Evolutionary conservation across 108 stramenopile genomes (phyloP), one percentile per base, ranked within the genome.

Genomic region (Conticribra guillardii): DNA sequence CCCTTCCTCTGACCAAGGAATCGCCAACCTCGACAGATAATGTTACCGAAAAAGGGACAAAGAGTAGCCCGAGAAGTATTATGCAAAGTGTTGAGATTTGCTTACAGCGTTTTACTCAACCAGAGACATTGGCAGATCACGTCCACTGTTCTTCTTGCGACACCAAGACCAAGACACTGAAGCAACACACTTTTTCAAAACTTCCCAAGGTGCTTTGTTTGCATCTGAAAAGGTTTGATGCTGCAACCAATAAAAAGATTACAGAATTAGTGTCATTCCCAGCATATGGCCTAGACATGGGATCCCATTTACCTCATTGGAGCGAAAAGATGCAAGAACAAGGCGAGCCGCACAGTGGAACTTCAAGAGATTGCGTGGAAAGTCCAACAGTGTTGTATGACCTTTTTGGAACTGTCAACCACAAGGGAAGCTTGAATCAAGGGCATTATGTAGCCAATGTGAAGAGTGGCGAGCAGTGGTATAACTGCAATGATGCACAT

Each of bases 161-260:
- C 0, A 79, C 64, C 37, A 89, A 87, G 48, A 87, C 84, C 0
- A 49, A 54, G 15, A 84, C 86, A 21, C 61, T 75, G 59, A 88
- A 88, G 63, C 92, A 94, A 61, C 88, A 88, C 28, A 87, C 88
- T 0, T 85, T 94, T 80, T 68, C 85, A 15, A 82, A 74, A 30
- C 79, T 94, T 1, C 92, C 92, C 9, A 71, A 77, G 37, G 69
- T 91, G 15, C 80, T 94, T n/a, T 89, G 87, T 59, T 74, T 94
- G 17, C 92, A 94, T 64, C 69, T 94, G 67, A 94, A 94, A 60
- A 78, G 89, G 26, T 94, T 94, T 64, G 85, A 94, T 76, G 74
- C 87, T 19, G 74, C 83, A 15, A 73, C 61, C 18, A 88, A 86
- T 57, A 82, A 81, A 50, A 94, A 94, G 66, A 86, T 94, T 29